A percentile compares a stretch with the other conserved stretches of the same genome.
These are phyloP conservation scores for Sphaerulina populicola DNA, from an alignment of 2,329 filamentous ascomycete genomes.

Conservation along the genomic window DNA sequence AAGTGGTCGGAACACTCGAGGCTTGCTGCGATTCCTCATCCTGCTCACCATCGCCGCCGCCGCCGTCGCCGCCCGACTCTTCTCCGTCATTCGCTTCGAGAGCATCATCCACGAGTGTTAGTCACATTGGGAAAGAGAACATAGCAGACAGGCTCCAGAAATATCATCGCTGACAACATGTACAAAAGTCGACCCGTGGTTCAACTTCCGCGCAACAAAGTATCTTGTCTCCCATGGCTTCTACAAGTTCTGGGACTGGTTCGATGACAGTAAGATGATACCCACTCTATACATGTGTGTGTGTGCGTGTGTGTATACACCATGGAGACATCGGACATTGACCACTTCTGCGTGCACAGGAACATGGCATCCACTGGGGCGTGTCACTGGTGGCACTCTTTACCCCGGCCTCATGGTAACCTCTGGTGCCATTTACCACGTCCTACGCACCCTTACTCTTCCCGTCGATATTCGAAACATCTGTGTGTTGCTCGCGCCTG, in stretches of 20 bases:
- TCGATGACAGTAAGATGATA: conserved; percentile 70
- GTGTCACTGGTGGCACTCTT: conserved; percentile 96
- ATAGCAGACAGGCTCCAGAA: not conserved
- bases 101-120: conserved; percentile 99
- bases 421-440: conserved; percentile 91
- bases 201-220: conserved; percentile 98
- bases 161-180: conserved; percentile 15
- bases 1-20: conserved; percentile 71
- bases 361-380: conserved; percentile 97
- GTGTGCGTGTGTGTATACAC: too few species aligned
- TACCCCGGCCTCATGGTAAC: conserved; percentile 99
- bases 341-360: conserved; percentile 36
- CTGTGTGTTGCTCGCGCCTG: conserved; percentile 90
- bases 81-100: conserved; percentile 98
- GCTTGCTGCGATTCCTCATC: conserved; percentile 81
- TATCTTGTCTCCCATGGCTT: conserved; percentile 96
- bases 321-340: not conserved
- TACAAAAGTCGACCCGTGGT: conserved; percentile 93
- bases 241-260: conserved; percentile 99
- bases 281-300: not conserved
- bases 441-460: conserved; percentile 76
- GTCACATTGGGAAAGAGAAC: conserved; percentile 38
- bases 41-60: conserved; percentile 83
- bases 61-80: conserved; percentile 84
- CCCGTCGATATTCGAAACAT: conserved; percentile 98